These are phyloP conservation scores for Coemansia sp. DNA, from an alignment of 192 early-diverging fungal species.

Conservation along the genomic window DNA sequence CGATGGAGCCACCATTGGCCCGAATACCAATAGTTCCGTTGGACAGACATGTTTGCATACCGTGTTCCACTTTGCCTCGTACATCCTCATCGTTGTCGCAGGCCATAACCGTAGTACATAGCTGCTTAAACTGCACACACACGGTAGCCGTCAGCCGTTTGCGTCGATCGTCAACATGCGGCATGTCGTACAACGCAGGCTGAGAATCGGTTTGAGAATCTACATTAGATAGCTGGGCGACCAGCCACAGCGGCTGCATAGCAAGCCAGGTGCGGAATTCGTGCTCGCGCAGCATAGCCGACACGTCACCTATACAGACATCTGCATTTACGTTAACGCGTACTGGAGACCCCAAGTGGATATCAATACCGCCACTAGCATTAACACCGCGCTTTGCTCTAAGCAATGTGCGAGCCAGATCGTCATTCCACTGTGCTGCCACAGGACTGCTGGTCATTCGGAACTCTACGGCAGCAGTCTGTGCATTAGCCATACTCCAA, in stretches of 20 bases:
- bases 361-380: conserved; percentile 16
- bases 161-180: conserved; percentile 30
- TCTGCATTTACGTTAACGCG: conserved; percentile 27
- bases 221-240: conserved; percentile 17
- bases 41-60: conserved; percentile 33
- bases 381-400: conserved; percentile 30
- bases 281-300: conserved; percentile 36
- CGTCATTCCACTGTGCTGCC: conserved; percentile 29
- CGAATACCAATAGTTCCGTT: conserved; percentile 26
- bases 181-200: conserved; percentile 1
- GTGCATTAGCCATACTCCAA: conserved; percentile 24
- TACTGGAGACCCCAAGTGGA: conserved; percentile 15
- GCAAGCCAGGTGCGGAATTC: conserved; percentile 52
- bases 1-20: conserved; percentile 46
- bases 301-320: conserved; percentile 27
- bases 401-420: conserved; percentile 14
- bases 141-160: conserved; percentile 30
- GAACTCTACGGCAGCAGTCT: conserved; percentile 26
- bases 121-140: conserved; percentile 25
- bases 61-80: conserved; percentile 47
- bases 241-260: conserved; percentile 55
- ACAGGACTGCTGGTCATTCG: conserved; percentile 40
- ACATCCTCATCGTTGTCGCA: conserved; percentile 54
- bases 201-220: neutral
- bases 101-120: conserved; percentile 39